Percentiles rank a stretch among this genome's conserved stretches.
Evolutionary conservation across 2,329 filamentous ascomycete species (phyloP).

Genomic region (Penicillium sp.): DNA sequence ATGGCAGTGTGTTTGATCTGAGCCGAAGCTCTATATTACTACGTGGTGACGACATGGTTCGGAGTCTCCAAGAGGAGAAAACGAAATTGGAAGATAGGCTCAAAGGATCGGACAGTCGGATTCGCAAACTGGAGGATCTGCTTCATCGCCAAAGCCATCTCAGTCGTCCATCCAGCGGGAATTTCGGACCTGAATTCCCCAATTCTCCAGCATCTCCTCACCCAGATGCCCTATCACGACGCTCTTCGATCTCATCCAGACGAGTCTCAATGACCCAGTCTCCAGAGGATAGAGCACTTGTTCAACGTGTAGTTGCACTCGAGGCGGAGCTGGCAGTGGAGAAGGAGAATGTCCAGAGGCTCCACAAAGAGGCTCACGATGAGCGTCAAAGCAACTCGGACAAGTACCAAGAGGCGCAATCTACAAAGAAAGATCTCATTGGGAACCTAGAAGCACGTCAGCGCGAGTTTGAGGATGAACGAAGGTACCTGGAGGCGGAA

Average conservation of each 20-base stretch:
- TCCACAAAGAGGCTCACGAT: constrained; percentile 66
- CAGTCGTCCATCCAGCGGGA: constrained; percentile 50
- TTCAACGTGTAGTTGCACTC: constrained; percentile 60
- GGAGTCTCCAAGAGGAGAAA: constrained; percentile 78
- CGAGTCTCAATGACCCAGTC: constrained; percentile 59
- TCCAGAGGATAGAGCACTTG: constrained; percentile 57
- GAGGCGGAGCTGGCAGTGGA: constrained; percentile 75
- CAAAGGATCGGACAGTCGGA: constrained; percentile 79
- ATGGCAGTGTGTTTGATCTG: constrained; percentile 89
- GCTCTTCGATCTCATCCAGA: constrained; percentile 58
- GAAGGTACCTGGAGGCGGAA: constrained; percentile 76
- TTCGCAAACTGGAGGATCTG: constrained; percentile 85
- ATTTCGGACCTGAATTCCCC: constrained; percentile 44
- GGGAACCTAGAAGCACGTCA: constrained; percentile 92
- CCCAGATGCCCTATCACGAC: constrained; percentile 47
- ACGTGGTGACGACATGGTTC: constrained; percentile 76
- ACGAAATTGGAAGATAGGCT: constrained; percentile 66
- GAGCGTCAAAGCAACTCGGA: constrained; percentile 58
- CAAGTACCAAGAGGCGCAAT: constrained; percentile 76
- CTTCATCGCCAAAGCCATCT: constrained; percentile 73
- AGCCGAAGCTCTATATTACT: constrained; percentile 82
- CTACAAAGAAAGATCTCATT: constrained; percentile 88
- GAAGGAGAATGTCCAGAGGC: constrained; percentile 59
- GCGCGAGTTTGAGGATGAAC: constrained; percentile 78
- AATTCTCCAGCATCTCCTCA: constrained; percentile 41